These are phyloP conservation scores for Digitaria exilis DNA, from an alignment of 202 grass and related monocot species.

Conservation along the genomic window DNA sequence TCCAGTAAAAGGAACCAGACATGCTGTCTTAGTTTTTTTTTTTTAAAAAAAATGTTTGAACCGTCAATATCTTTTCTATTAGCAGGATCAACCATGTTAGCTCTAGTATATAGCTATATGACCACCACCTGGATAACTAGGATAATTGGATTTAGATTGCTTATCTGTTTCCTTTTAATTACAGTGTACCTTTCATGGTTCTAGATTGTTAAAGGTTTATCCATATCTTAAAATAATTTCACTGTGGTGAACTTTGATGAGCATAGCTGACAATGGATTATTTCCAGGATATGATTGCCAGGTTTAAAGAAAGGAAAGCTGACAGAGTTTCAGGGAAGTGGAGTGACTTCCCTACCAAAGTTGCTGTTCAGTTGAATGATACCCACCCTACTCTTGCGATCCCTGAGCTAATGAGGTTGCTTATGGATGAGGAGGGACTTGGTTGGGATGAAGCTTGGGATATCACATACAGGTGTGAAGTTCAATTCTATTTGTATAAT, in stretches of 20 bases:
- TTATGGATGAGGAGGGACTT: constrained; percentile 95
- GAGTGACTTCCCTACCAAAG: constrained; percentile 86
- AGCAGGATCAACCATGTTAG: background rate
- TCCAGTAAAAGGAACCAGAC: constrained; percentile 24
- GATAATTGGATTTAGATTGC: background rate
- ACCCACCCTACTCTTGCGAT: constrained; percentile 98
- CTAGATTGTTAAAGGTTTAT: constrained; percentile 5
- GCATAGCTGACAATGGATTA: constrained; percentile 23
- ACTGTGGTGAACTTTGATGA: constrained; percentile 19
- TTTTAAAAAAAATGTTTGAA: constrained; percentile 22
- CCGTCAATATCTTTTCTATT: background rate
- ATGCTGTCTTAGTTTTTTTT: background rate
- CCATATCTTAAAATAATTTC: constrained; percentile 7
- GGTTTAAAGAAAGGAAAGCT: constrained; percentile 92
- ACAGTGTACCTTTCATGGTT: constrained; percentile 17
- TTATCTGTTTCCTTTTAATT: background rate
- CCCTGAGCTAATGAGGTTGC: constrained; percentile 94
- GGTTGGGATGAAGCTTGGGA: constrained; percentile 96
- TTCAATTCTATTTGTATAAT: constrained; percentile 27
- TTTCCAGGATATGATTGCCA: constrained; percentile 94
- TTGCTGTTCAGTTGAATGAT: constrained; percentile 98
- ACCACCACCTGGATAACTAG: background rate
- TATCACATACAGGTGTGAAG: constrained; percentile 73
- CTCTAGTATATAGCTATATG: background rate
- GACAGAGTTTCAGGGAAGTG: constrained; percentile 65